Evolutionary conservation across 139 green algal species (phyloP).

Genomic region (Chlamydomonas sp.): DNA sequence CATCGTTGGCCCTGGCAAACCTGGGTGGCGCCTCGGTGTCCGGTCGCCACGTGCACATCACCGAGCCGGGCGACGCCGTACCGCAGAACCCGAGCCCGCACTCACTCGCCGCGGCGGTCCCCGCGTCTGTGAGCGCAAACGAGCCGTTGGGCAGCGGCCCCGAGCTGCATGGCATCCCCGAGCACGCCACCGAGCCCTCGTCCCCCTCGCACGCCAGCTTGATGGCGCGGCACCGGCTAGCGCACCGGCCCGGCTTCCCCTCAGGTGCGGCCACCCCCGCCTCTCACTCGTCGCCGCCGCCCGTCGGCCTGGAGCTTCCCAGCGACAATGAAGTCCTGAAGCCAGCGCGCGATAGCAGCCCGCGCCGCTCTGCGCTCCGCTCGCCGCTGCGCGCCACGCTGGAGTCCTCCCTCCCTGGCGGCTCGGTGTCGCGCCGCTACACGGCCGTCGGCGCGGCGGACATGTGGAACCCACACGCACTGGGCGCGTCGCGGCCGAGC

Average conservation of each 20-base stretch:
- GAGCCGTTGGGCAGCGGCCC: too few species aligned
- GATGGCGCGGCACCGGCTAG: neutral
- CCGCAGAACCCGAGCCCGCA: neutral
- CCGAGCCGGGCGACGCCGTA: neutral
- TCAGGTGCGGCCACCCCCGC: neutral
- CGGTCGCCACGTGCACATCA: neutral
- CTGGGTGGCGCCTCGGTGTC: neutral
- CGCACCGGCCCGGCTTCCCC: neutral
- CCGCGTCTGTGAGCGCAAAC: neutral
- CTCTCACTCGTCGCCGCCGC: neutral
- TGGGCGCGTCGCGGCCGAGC: neutral
- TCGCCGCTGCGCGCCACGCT: neutral
- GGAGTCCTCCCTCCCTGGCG: neutral
- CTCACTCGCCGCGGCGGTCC: neutral
- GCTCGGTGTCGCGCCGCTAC: too few species aligned
- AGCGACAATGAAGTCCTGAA: neutral
- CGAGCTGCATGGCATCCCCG: too few species aligned
- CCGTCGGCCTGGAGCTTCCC: neutral
- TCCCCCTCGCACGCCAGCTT: neutral
- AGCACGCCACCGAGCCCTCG: neutral
- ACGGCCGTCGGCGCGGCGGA: too few species aligned
- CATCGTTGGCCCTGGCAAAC: too few species aligned
- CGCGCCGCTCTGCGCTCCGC: neutral
- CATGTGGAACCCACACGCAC: slow-evolving; percentile 5
- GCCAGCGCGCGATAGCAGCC: neutral